Conservation (phyloP, 2,329 filamentous ascomycete genomes). For the Cytospora leucostoma region DNA sequence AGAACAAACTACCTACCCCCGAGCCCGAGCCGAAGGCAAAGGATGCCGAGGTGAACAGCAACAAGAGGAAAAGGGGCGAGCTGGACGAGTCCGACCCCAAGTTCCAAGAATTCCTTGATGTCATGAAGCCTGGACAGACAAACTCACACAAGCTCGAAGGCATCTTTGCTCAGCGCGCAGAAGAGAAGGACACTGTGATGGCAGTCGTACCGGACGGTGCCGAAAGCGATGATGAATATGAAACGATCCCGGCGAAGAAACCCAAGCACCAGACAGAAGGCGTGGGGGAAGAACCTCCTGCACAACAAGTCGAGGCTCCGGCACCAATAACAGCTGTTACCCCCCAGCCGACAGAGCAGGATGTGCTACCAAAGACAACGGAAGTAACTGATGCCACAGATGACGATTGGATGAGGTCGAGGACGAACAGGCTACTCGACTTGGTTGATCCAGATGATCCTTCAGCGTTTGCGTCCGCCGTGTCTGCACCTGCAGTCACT, state of each 20-base stretch:
- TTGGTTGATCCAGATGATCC: slow-evolving; percentile 74
- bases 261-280: slow-evolving; percentile 43
- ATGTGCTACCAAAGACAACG: slow-evolving; percentile 2
- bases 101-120: slow-evolving; percentile 80
- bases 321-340: slow-evolving; percentile 16
- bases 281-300: slow-evolving; percentile 21
- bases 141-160: slow-evolving; percentile 62
- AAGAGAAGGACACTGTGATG: slow-evolving; percentile 16
- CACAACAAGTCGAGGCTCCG: slow-evolving; percentile 18
- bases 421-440: slow-evolving; percentile 83
- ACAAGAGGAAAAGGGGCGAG: slow-evolving; percentile 70
- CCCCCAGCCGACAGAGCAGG: slow-evolving; percentile 15
- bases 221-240: slow-evolving; percentile 76
- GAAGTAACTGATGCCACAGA: slow-evolving; percentile 59
- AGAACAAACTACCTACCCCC: slow-evolving; percentile 23
- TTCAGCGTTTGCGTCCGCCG: slow-evolving; percentile 23
- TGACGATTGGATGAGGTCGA: slow-evolving; percentile 87
- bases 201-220: slow-evolving; percentile 42
- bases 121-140: slow-evolving; percentile 72
- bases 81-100: slow-evolving; percentile 70
- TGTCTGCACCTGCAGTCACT: slow-evolving; percentile 23
- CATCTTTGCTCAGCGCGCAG: slow-evolving; percentile 36
- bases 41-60: slow-evolving; percentile 44
- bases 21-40: slow-evolving; percentile 26
- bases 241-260: slow-evolving; percentile 60